These are phyloP conservation scores for Combretum micranthum DNA, from an alignment of 345 rosid genomes.

Conservation along the genomic window DNA sequence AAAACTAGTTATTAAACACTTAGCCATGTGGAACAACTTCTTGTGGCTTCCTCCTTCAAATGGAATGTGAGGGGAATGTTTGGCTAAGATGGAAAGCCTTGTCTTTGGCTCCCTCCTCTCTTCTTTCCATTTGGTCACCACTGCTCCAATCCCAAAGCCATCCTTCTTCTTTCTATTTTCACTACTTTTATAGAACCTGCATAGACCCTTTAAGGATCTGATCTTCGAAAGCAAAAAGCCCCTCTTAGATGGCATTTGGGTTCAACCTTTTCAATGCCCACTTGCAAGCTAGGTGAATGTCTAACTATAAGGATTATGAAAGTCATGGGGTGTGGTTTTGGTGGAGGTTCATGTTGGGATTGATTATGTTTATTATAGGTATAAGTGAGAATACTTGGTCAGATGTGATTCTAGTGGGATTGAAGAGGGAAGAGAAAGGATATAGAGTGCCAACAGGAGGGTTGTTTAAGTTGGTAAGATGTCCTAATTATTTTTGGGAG, in stretches of 20 bases:
- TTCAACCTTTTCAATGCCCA: slow-evolving; percentile 65
- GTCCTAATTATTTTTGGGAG: slow-evolving; percentile 93
- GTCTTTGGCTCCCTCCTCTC: slow-evolving; percentile 61
- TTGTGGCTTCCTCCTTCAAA: too few species aligned
- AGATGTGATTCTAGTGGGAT: slow-evolving; percentile 53
- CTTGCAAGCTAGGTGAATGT: slow-evolving; percentile 76
- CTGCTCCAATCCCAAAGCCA: slow-evolving; percentile 43
- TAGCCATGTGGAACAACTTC: too few species aligned
- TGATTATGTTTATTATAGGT: slow-evolving; percentile 43
- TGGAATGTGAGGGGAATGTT: too few species aligned
- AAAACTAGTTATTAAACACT: too few species aligned
- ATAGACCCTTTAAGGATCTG: slow-evolving; percentile 70
- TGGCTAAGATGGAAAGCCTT: slow-evolving; percentile 98
- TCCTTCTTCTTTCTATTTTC: slow-evolving; percentile 67
- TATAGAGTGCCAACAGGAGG: slow-evolving; percentile 79
- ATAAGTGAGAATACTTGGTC: slow-evolving; percentile 68
- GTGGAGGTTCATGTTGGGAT: slow-evolving; percentile 44
- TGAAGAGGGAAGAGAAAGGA: slow-evolving; percentile 59
- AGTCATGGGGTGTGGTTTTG: slow-evolving; percentile 29
- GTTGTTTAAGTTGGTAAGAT: slow-evolving; percentile 72
- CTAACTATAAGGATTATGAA: slow-evolving; percentile 56
- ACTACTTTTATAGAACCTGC: slow-evolving; percentile 75
- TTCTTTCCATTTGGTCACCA: slow-evolving; percentile 67
- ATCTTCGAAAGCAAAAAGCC: slow-evolving; percentile 6
- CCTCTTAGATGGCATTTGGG: slow-evolving; percentile 36